These are phyloP conservation scores for Acacia concinna DNA, from an alignment of 331 rosid genomes.

Conservation along the genomic window DNA sequence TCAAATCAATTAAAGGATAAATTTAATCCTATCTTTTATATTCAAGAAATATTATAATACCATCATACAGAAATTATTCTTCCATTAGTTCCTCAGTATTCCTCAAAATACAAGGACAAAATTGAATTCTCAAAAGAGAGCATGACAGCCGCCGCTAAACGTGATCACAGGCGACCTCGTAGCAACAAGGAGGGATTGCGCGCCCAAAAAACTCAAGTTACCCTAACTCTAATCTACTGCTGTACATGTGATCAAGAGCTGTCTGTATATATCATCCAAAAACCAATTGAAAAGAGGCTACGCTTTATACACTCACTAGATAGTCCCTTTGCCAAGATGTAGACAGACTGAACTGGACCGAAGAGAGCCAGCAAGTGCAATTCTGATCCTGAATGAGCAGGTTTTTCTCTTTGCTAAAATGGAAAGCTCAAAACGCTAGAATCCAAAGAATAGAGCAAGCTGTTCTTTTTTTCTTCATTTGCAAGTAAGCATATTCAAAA, in stretches of 20 bases:
- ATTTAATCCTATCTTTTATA: no score
- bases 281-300: not conserved
- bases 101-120: slow-evolving; percentile 34
- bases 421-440: slow-evolving; percentile 14
- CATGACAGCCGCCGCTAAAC: slow-evolving; percentile 12
- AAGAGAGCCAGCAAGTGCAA: slow-evolving; percentile 11
- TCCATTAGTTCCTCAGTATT: slow-evolving; percentile 17
- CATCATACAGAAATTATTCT: slow-evolving; percentile 13
- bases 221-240: slow-evolving; percentile 41
- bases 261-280: slow-evolving; percentile 5
- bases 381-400: not conserved
- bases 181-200: slow-evolving; percentile 27
- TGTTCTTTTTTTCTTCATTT: not conserved
- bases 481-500: slow-evolving; percentile 13
- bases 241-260: slow-evolving; percentile 41
- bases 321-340: slow-evolving; percentile 19
- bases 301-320: slow-evolving; percentile 12
- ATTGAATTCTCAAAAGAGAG: slow-evolving; percentile 46
- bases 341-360: slow-evolving; percentile 8
- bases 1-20: no score
- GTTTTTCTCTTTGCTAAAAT: slow-evolving; percentile 14
- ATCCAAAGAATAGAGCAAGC: slow-evolving; percentile 11
- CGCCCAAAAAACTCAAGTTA: slow-evolving; percentile 34
- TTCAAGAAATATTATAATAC: no score
- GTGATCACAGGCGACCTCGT: slow-evolving; percentile 21